Percentiles rank a stretch among this genome's conserved stretches.
Conservation (phyloP, 129 eudicot genomes). For the Lactuca saligna region DNA sequence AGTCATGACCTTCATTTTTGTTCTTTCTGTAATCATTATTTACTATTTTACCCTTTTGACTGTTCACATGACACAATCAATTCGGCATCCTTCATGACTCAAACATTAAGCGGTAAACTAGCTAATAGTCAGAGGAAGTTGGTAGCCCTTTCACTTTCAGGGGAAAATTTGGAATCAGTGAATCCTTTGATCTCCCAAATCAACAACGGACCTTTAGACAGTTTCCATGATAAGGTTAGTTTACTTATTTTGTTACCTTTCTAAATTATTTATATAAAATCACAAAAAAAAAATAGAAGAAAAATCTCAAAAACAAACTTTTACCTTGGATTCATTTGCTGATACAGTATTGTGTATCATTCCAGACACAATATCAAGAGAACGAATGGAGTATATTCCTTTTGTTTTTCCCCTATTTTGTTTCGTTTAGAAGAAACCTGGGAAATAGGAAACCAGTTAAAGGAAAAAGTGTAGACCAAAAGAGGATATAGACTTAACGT, state of each 20-base stretch:
- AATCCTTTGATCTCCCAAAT: conserved; percentile 56
- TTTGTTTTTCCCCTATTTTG: conserved; percentile 54
- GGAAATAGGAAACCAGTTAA: conserved; percentile 33
- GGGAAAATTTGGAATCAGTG: conserved; percentile 53
- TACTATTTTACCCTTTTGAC: no score
- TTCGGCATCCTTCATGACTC: conserved; percentile 34
- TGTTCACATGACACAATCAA: no score
- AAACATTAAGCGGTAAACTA: conserved; percentile 59
- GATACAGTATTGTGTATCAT: conserved; percentile 70
- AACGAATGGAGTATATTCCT: conserved; percentile 49
- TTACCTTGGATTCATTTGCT: conserved; percentile 75
- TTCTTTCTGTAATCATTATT: no score
- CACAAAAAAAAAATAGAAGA: background rate
- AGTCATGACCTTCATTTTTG: no score
- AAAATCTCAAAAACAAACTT: background rate
- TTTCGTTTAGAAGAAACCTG: conserved; percentile 68
- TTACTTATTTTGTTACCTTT: no score
- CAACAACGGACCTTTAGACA: conserved; percentile 68
- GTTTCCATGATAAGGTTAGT: conserved; percentile 74
- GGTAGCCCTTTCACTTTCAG: conserved; percentile 67
- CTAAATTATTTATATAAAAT: no score
- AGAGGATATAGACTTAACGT: no score
- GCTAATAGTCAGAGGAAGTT: conserved; percentile 81
- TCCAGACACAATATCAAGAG: conserved; percentile 81
- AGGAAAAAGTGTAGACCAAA: background rate